Conservation (phyloP, 352 stramenopile genomes). For the Lagenidium sp. region DNA sequence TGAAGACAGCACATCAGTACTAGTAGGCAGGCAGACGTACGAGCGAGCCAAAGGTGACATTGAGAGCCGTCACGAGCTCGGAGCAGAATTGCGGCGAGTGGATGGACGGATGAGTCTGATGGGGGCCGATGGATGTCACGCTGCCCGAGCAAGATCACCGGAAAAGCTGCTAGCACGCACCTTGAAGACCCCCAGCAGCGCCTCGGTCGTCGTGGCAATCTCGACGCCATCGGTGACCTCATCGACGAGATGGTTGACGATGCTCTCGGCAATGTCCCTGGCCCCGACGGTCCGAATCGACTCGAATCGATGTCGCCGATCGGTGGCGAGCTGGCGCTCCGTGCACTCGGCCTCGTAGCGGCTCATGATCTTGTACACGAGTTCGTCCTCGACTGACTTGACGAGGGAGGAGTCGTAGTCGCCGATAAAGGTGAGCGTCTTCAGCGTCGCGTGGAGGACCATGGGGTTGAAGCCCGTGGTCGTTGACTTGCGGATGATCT, state of each 20-base stretch:
- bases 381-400: constrained; percentile 57
- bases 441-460: constrained; percentile 60
- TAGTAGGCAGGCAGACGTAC: constrained; percentile 12
- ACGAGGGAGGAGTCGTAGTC: constrained; percentile 58
- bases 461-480: constrained; percentile 20
- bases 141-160: not conserved
- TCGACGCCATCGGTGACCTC: constrained; percentile 54
- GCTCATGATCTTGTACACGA: constrained; percentile 68
- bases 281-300: constrained; percentile 7
- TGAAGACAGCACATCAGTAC: too few relatives aligned
- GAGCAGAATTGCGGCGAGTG: constrained; percentile 53
- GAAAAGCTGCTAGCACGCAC: constrained; percentile 12
- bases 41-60: constrained; percentile 21
- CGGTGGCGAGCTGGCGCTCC: constrained; percentile 10
- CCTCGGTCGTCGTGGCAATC: constrained; percentile 57
- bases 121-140: not conserved
- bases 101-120: constrained; percentile 63
- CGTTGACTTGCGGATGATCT: constrained; percentile 45
- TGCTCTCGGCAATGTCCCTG: constrained; percentile 20
- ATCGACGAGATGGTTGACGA: constrained; percentile 47
- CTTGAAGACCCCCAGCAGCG: constrained; percentile 68
- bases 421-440: constrained; percentile 67
- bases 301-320: too few relatives aligned
- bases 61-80: constrained; percentile 35
- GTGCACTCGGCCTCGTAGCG: constrained; percentile 40